phyloP scores from a whole-genome alignment of 2,329 filamentous ascomycete species.

The Sporothrix humicola region DNA sequence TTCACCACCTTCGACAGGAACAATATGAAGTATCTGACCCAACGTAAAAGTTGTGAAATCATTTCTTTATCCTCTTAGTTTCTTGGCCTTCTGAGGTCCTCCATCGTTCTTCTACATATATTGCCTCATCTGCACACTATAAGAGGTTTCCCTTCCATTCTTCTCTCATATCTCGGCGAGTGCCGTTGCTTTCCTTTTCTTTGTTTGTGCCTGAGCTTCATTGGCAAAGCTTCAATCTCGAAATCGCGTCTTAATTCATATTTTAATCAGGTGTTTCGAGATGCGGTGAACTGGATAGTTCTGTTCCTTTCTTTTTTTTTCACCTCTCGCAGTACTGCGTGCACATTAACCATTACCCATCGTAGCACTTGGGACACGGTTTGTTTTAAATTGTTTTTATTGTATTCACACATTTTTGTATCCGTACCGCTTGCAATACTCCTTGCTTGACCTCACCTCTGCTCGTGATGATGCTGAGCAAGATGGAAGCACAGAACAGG shows the following conservation, averaged over 20 bases:
- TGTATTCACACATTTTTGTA: conserved; percentile 16
- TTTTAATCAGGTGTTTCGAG: neutral
- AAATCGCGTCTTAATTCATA: neutral
- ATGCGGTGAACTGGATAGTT: too few species aligned
- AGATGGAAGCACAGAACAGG: conserved; percentile 1
- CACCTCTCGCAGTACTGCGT: neutral
- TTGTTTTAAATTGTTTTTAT: conserved; percentile 24
- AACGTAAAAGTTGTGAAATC: conserved; percentile 44
- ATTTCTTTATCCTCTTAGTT: neutral
- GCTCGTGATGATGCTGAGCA: neutral
- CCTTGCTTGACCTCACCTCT: neutral
- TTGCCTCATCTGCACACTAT: neutral
- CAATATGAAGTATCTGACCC: conserved; percentile 71
- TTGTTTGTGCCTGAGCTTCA: neutral
- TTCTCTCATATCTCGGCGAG: neutral
- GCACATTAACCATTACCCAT: neutral
- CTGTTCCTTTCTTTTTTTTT: neutral
- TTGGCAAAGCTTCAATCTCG: neutral
- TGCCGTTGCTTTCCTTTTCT: neutral
- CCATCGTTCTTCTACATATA: neutral
- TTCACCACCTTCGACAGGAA: conserved; percentile 64
- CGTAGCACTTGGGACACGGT: neutral
- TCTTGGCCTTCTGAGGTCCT: neutral
- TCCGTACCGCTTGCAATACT: neutral
- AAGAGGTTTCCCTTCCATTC: neutral